Conservation (phyloP, 306 rosid species). For the Aeschynomene evenia region DNA sequence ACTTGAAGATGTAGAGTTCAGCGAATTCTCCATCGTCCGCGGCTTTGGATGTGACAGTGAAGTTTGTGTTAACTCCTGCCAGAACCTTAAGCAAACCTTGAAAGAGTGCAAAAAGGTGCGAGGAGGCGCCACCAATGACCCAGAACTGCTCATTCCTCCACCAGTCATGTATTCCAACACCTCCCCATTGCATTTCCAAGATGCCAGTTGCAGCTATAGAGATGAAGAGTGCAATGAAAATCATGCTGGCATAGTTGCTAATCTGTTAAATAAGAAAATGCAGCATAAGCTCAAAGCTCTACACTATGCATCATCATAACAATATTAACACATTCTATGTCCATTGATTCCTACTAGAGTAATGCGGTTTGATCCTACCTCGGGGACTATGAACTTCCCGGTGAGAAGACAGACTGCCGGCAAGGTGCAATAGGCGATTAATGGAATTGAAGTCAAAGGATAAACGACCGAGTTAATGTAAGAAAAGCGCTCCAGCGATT, state of each 20-base stretch:
- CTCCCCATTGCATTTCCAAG: constrained; percentile 97
- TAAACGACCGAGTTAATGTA: constrained; percentile 87
- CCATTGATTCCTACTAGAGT: neutral
- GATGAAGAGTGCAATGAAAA: constrained; percentile 86
- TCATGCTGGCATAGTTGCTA: constrained; percentile 80
- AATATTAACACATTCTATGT: neutral
- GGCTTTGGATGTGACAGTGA: constrained; percentile 88
- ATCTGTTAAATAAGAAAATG: constrained; percentile 51
- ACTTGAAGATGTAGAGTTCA: constrained; percentile 88
- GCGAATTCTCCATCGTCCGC: constrained; percentile 86
- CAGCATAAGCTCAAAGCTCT: constrained; percentile 20
- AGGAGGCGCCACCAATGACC: constrained; percentile 91
- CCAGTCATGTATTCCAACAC: constrained; percentile 90
- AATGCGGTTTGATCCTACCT: constrained; percentile 47
- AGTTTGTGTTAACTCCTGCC: constrained; percentile 85
- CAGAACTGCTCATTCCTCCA: constrained; percentile 98
- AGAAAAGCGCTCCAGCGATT: constrained; percentile 82
- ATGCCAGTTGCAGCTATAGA: constrained; percentile 82
- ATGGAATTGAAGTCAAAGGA: constrained; percentile 89
- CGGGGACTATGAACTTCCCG: constrained; percentile 84
- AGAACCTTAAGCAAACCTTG: constrained; percentile 93
- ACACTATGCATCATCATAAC: neutral
- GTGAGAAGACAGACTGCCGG: constrained; percentile 94
- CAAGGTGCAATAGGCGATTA: constrained; percentile 74
- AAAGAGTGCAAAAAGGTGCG: constrained; percentile 81